Base-by-base conservation (phyloP, 1,284 basidiomycete species). In the Tilletia walkeri region DNA sequence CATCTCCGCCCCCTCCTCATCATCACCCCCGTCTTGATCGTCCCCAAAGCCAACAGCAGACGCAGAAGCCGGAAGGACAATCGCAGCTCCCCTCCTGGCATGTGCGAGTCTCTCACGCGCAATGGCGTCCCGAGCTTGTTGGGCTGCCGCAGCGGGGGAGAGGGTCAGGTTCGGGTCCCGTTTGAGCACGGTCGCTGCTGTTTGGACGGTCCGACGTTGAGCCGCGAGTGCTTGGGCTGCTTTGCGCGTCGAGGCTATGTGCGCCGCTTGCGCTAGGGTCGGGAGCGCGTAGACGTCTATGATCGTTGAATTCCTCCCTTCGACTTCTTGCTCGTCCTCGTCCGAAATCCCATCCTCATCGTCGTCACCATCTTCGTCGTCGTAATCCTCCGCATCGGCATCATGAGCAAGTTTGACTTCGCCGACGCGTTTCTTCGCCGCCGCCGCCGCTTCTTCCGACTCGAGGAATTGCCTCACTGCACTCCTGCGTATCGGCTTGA, bases 61-160 rank as follows among this genome's bases (percentile, higher is more conserved):
- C 3, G 65, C 65, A 12, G 65, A 66, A 1, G 65, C 65, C 16
- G 65, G 65, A 41, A 66, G 38, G 20, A 66, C 65, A 18, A 66
- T 14, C 10, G 65, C 65, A 2, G n/a, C 65, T 10, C 65, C 59
- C 36, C n/a, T 63, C 7, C 36, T 24, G 1, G 59, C 59, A 39
- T 63, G 30, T 0, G 59, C 59, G 30, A 63, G 59, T 34, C 36
- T 10, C 59, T 63, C 59, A 14, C 59, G 30, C 9, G 59, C 36
- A 34, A 63, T 63, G 34, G 59, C 59, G 34, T 63, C 59, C 16
- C 59, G 59, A 6, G 59, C 59, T 14, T 38, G 36, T 41, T 63
- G 59, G 34, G 59, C 59, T 10, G 59, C 59, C 6, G 59, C 59
- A 18, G 34, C 59, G 34, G 59, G 59, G 14, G 36, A 39, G 9